Evolutionary conservation across 2,329 filamentous ascomycete genomes (phyloP).

Genomic region (Talaromyces verruculosus): DNA sequence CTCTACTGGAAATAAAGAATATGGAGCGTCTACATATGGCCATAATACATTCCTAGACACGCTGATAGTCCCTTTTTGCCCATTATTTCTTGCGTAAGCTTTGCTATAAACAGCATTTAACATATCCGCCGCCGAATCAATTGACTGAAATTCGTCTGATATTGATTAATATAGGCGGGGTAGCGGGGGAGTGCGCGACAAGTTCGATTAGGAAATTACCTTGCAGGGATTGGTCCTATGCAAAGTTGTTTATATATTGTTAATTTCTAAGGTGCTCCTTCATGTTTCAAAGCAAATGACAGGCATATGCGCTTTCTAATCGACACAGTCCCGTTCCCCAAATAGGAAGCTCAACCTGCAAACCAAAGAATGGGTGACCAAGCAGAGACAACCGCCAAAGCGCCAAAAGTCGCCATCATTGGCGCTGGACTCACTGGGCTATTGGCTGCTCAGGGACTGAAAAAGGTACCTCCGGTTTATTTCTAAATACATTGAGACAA

Average conservation of each 20-base stretch:
- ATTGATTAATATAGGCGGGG: not conserved
- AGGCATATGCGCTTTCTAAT: not conserved
- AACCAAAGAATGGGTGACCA: conserved; percentile 7
- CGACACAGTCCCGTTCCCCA: not conserved
- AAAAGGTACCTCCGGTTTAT: conserved; percentile 8
- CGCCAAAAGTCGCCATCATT: conserved; percentile 14
- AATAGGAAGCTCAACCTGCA: not conserved
- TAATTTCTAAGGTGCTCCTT: not conserved
- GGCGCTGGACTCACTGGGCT: conserved; percentile 17
- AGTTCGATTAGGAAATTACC: not conserved
- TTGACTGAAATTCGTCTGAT: not conserved
- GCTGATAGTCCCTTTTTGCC: not conserved
- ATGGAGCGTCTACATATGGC: not conserved
- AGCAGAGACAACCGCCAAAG: not conserved
- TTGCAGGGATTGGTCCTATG: not conserved
- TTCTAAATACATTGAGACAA: not conserved
- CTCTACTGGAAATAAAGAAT: not conserved
- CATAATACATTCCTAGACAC: not conserved
- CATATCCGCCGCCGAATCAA: not conserved
- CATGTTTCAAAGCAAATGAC: not conserved
- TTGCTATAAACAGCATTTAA: not conserved
- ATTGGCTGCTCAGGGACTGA: conserved; percentile 18
- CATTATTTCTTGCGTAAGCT: not conserved
- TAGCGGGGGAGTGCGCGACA: conserved; percentile 1
- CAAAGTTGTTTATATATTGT: not conserved